Conservation (phyloP, 306 rosid genomes). For the Rosa chinensis region DNA sequence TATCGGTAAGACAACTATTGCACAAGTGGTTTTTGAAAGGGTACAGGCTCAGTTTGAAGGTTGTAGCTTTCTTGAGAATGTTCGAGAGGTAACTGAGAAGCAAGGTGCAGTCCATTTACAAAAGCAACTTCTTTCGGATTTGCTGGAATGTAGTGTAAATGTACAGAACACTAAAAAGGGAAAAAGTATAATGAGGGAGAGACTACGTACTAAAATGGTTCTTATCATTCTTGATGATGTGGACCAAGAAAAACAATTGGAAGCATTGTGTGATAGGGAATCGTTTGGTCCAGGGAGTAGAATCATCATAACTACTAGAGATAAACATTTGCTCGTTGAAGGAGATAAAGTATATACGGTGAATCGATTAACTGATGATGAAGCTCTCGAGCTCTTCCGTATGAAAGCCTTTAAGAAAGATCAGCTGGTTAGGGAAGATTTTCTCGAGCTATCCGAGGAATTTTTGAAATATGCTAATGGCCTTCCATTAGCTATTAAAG, state of each 20-base stretch:
- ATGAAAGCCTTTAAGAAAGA: neutral
- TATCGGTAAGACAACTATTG: neutral
- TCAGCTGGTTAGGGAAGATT: neutral
- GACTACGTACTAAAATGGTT: neutral
- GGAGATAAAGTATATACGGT: neutral
- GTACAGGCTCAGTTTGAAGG: neutral
- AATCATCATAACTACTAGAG: conserved; percentile 14
- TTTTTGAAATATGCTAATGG: conserved; percentile 15
- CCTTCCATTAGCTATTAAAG: conserved; percentile 20
- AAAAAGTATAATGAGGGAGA: conserved; percentile 7
- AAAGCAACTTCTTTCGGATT: neutral
- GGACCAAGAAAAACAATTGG: neutral
- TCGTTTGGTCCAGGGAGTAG: conserved; percentile 26
- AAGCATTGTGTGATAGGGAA: neutral
- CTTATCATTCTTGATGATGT: conserved; percentile 28
- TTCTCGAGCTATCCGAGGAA: neutral
- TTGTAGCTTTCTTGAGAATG: conserved; percentile 4
- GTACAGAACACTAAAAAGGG: neutral
- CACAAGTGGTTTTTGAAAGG: neutral
- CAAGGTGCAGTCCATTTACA: conserved; percentile 14
- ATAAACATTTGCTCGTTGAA: conserved; percentile 14
- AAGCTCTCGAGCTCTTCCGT: conserved; percentile 12
- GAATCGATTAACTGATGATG: neutral
- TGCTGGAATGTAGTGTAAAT: neutral
- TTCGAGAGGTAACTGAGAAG: neutral